Evolutionary conservation across 23 red algal species (phyloP).

Genomic region (Agarophyton chilense): DNA sequence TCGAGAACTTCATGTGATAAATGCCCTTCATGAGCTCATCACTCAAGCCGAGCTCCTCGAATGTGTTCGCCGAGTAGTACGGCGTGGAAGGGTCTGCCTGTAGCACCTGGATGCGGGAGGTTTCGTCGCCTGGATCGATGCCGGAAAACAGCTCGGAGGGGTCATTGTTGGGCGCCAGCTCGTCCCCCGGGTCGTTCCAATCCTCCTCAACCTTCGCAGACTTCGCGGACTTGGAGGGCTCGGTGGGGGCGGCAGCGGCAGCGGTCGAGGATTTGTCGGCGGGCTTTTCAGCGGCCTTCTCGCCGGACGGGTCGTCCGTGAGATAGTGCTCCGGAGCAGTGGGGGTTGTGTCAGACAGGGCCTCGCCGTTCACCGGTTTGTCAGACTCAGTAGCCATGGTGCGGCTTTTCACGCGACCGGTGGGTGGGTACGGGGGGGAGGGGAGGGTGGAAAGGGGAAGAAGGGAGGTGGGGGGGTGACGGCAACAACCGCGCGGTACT

Average conservation of each 20-base stretch:
- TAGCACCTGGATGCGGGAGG: slow-evolving; percentile 78
- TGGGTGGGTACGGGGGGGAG: not conserved
- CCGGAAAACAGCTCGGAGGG: slow-evolving; percentile 37
- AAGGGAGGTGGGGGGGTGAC: no score
- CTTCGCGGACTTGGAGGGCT: not conserved
- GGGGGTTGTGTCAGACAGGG: not conserved
- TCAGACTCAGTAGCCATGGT: not conserved
- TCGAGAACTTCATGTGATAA: slow-evolving; percentile 94
- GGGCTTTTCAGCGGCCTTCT: not conserved
- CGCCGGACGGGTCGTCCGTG: slow-evolving; percentile 22
- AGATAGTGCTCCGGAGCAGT: not conserved
- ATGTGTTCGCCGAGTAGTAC: slow-evolving; percentile 85
- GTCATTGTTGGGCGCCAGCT: not conserved
- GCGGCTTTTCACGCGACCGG: not conserved
- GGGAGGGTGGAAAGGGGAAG: not conserved
- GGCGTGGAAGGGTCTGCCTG: slow-evolving; percentile 81
- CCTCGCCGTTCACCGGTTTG: not conserved
- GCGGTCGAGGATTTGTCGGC: not conserved
- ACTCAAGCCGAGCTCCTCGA: slow-evolving; percentile 87
- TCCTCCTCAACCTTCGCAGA: not conserved
- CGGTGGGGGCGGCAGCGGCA: no score
- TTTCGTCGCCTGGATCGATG: slow-evolving; percentile 76
- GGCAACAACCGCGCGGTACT: no score
- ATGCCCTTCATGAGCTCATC: slow-evolving; percentile 88
- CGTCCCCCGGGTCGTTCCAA: slow-evolving; percentile 17